Base-by-base conservation (phyloP, 2,329 filamentous ascomycete genomes). In the Thelonectria blattea region DNA sequence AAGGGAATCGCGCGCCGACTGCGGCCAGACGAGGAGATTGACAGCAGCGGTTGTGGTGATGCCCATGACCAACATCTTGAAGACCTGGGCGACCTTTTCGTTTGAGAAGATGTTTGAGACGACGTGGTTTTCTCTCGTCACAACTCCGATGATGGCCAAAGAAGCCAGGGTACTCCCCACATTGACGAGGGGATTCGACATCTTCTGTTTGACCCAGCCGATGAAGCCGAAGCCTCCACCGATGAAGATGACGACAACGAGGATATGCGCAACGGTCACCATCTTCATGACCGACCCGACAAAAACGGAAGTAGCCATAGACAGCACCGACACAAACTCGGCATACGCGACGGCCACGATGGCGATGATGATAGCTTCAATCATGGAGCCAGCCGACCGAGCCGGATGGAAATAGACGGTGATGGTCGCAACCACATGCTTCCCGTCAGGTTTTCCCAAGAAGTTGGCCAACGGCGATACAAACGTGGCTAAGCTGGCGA, bases 381-480 rank as follows among this genome's bases (percentile, higher is more conserved):
- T 85, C 92, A 97, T 97, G 63, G 91, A 95, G 0, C 94, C 94
- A 9, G 88, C 86, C 15, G 92, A 92, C 55, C 94, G 84, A 1
- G 92, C 91, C 1, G 94, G 93, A 73, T 97, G 93, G 70, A 97
- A 98, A 72, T 97, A 98, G 9, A 97, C 93, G 0, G 92, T 96
- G 53, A 97, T 88, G 1, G 94, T 97, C 34, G 93, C 93, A 51
- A 97, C 92, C 68, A 97, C 89, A 76, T 97, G 94, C 73, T 97
- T 97, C 41, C 92, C 92, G 76, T 97, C 93, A 65, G 93, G 91
- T 60, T 88, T 84, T 3, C 94, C 94, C 5, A 97, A 81, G 52
- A 92, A 85, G 5, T 82, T 79, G 10, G 92, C 88, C 46, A 97
- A 81, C 2, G 85, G 83, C 0, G 89, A 86, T 56, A 91, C 88